Conservation (phyloP, 2,329 filamentous ascomycete genomes). For the Plenodomus lindquistii region DNA sequence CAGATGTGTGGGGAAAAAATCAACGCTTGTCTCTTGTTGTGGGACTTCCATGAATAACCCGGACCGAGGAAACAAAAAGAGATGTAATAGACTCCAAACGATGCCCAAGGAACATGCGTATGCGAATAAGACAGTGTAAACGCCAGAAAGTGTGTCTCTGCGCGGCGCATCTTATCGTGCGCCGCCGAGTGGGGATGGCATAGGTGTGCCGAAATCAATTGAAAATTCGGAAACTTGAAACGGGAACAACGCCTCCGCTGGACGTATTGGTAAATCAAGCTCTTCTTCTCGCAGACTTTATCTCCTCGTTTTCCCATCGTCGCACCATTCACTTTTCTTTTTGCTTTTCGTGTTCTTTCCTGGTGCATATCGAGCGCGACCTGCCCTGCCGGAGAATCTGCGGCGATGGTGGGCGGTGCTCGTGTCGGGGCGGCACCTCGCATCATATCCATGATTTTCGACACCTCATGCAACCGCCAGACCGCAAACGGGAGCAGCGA, state of each 20-base stretch:
- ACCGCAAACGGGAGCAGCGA: not conserved
- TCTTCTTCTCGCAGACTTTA: not conserved
- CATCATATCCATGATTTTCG: not conserved
- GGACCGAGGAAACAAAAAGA: too few relatives aligned
- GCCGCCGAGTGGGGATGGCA: not conserved
- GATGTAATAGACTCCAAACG: not conserved
- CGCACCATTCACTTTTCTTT: not conserved
- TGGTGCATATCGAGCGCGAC: not conserved
- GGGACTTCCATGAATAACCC: not conserved
- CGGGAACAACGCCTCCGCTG: too few relatives aligned
- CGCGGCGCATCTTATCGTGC: not conserved
- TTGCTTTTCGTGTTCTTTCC: not conserved
- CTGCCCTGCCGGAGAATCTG: not conserved
- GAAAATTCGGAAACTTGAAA: not conserved
- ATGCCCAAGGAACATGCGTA: not conserved
- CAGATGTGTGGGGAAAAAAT: too few relatives aligned
- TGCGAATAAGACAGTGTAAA: not conserved
- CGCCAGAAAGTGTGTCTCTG: not conserved
- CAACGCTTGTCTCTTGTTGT: not conserved
- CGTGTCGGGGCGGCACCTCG: not conserved
- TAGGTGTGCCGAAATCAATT: not conserved
- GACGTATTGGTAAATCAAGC: too few relatives aligned
- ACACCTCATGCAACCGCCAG: not conserved
- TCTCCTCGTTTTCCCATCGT: not conserved
- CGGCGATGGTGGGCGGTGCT: not conserved